Conservation (phyloP, 148 eudicot genomes). For the Fagopyrum tataricum region DNA sequence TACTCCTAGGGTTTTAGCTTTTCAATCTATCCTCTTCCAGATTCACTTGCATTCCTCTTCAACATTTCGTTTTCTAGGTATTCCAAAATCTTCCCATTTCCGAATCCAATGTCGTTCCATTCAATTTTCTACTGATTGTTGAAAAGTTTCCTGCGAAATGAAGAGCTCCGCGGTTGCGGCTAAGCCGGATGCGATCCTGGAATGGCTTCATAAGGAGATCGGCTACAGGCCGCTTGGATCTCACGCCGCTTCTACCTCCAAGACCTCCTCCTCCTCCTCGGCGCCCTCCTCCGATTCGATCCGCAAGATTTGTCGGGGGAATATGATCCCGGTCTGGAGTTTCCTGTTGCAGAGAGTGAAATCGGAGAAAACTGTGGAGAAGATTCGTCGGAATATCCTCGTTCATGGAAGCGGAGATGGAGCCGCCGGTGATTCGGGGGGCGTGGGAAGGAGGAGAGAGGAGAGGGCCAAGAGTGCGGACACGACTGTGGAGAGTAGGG, state of each 20-base stretch:
- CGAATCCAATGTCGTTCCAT: background rate
- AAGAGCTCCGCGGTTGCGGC: constrained; percentile 41
- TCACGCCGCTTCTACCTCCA: constrained; percentile 34
- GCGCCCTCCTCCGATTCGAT: constrained; percentile 60
- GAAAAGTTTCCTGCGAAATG: constrained; percentile 29
- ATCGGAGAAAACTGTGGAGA: constrained; percentile 77
- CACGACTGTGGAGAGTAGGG: constrained; percentile 36
- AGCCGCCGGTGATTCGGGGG: constrained; percentile 9
- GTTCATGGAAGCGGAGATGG: constrained; percentile 36
- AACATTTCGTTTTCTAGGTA: constrained; percentile 1
- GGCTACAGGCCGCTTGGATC: constrained; percentile 71
- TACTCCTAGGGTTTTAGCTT: constrained; percentile 8
- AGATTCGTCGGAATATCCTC: constrained; percentile 62
- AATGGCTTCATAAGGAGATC: constrained; percentile 94
- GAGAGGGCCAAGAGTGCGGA: constrained; percentile 28
- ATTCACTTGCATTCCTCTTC: background rate
- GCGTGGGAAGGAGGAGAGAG: constrained; percentile 28
- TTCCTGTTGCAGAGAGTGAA: constrained; percentile 71
- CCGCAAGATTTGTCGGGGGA: constrained; percentile 77
- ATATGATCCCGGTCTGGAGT: constrained; percentile 93
- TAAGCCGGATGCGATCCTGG: constrained; percentile 73
- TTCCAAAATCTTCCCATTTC: background rate
- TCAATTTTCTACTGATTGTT: background rate
- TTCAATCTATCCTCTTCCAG: background rate
- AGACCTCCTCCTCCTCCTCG: constrained; percentile 24